A percentile compares a stretch with the other conserved stretches of the same genome.
Conservation (phyloP, 2,329 filamentous ascomycete genomes). For the Rhytidhysteron rufulum region DNA sequence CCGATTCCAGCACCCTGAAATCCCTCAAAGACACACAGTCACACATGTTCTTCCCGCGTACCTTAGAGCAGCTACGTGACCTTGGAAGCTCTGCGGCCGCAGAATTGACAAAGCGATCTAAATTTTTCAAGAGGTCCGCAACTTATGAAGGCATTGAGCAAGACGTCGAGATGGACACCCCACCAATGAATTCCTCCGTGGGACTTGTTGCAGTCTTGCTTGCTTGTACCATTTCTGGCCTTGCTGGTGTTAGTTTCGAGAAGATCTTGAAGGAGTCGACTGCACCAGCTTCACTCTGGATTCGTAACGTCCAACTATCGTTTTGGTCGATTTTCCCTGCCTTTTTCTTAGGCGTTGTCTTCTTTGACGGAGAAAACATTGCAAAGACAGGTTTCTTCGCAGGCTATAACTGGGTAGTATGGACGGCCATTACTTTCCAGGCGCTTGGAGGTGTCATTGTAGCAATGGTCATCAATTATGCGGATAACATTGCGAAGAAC, state of each 20-base stretch:
- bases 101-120: constrained; percentile 52
- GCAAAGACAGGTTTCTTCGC: constrained; percentile 85
- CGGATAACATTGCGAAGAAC: constrained; percentile 89
- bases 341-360: constrained; percentile 78
- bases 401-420: constrained; percentile 90
- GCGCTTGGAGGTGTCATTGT: constrained; percentile 81
- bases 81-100: constrained; percentile 50
- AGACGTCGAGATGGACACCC: constrained; percentile 50
- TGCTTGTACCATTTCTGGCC: constrained; percentile 74
- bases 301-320: constrained; percentile 89
- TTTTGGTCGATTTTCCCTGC: constrained; percentile 93
- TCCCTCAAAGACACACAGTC: constrained; percentile 58
- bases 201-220: constrained; percentile 75
- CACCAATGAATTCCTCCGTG: constrained; percentile 70
- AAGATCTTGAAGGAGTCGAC: constrained; percentile 84
- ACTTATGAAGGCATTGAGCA: constrained; percentile 85
- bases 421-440: constrained; percentile 79
- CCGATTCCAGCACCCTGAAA: constrained; percentile 51
- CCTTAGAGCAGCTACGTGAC: constrained; percentile 71
- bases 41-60: constrained; percentile 67
- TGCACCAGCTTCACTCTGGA: constrained; percentile 78
- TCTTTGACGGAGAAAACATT: constrained; percentile 82
- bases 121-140: no score
- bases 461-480: constrained; percentile 75
- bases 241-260: constrained; percentile 85